Base-by-base conservation (phyloP, 805 yeast species). In the Pichia gijzeniarum region DNA sequence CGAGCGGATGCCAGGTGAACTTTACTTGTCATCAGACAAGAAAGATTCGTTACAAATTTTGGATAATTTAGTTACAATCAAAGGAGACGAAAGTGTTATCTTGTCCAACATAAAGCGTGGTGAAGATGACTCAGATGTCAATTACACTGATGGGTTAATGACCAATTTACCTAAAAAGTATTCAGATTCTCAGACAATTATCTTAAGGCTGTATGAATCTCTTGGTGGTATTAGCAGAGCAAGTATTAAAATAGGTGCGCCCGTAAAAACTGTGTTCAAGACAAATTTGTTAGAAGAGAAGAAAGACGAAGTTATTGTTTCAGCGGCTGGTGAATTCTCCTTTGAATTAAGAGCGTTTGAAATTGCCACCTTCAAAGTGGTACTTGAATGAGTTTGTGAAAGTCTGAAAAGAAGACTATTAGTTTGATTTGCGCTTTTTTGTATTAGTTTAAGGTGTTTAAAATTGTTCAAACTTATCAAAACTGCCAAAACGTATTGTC, bases 41-140 rank as follows among this genome's bases (percentile, higher is more conserved):
- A 40, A 30, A 7, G 38, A 45, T 14, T n/a, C 27, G 1, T 36
- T 50, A 19, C 12, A 21, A 5, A 12, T n/a, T 7, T 30, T 48
- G 19, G 44, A 44, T 10, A 50, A 55, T 7, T 38, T 64, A 28
- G 59, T 65, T 14, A 36, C 50, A 1, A 45, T 73, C 43, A 41
- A 58, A 8, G 85, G 87, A 18, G 79, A 77, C 48, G 65, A 66
- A 7, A 77, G 80, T 48, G 67, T 91, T 45, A 73, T 90, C 6
- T 62, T 91, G 40, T 79, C 91, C 4, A 80, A 86, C 52, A 63
- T 93, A 40, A 93, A 93, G 66, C 76, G 98, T 55, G 89, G 87
- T 12, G 97, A 90, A 59, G 88, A 84, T 58, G 97, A 91, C 60
- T 69, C 60, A 27, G 80, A 72, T 38, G 72, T 77, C 36, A 69